phyloP scores from a whole-genome alignment of 306 rosid species.

The Lupinus albus region DNA sequence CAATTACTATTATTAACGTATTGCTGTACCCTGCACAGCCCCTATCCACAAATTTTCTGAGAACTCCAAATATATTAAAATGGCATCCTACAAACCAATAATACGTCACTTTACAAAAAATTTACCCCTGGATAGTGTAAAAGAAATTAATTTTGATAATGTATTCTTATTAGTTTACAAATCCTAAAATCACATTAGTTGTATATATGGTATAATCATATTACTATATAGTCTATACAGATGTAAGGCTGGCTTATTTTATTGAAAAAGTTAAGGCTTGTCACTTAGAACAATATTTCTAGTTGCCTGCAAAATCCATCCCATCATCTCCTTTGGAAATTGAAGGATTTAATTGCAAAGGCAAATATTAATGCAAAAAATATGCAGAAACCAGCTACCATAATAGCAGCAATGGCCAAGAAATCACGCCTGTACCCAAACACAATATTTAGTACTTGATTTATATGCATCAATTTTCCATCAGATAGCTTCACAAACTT shows the following conservation, averaged over 20 bases:
- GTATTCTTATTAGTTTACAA: conserved; percentile 48
- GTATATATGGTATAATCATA: conserved; percentile 27
- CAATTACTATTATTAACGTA: too few relatives aligned
- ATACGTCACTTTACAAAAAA: conserved; percentile 39
- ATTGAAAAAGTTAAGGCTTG: conserved; percentile 33
- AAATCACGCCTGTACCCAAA: conserved; percentile 87
- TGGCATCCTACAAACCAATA: conserved; percentile 13
- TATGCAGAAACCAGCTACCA: conserved; percentile 88
- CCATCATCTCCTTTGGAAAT: conserved; percentile 92
- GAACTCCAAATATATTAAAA: not conserved
- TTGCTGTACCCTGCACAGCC: not conserved
- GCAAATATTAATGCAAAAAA: conserved; percentile 84
- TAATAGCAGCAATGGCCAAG: conserved; percentile 63
- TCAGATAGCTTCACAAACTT: conserved; percentile 64
- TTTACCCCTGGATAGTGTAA: conserved; percentile 17
- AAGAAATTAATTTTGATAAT: conserved; percentile 28
- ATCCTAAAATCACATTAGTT: conserved; percentile 34
- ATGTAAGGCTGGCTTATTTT: conserved; percentile 39
- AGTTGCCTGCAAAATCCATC: conserved; percentile 32
- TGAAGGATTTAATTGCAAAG: conserved; percentile 91
- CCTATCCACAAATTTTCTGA: not conserved
- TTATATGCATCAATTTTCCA: conserved; percentile 55
- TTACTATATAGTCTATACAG: conserved; percentile 52
- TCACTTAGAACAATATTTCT: conserved; percentile 23
- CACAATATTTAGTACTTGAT: conserved; percentile 55